Percentiles rank a stretch among this genome's conserved stretches.
These are phyloP conservation scores for Cladosporium sp. DNA, from an alignment of 2,329 filamentous ascomycete species.

Conservation along the genomic window DNA sequence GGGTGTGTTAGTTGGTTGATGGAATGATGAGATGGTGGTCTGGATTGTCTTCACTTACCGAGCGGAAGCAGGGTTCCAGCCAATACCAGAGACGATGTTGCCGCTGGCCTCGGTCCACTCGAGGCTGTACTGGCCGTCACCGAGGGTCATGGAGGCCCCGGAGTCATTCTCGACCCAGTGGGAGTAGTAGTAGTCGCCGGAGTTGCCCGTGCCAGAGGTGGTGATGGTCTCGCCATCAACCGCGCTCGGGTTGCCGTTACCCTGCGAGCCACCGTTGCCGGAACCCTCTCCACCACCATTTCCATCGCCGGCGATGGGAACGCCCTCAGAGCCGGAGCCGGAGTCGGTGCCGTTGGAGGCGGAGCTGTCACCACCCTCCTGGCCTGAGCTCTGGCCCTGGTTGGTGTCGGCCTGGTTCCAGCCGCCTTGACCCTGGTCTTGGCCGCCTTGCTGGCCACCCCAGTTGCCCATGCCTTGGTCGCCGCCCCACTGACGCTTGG, in stretches of 20 bases:
- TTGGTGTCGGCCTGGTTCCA: background rate
- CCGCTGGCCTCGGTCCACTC: conserved; percentile 43
- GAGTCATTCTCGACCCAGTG: conserved; percentile 52
- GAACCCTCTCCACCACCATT: background rate
- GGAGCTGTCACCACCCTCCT: background rate
- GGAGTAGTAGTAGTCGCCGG: conserved; percentile 57
- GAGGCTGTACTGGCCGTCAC: conserved; percentile 45
- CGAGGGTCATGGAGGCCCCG: conserved; percentile 53
- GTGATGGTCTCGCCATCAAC: conserved; percentile 6
- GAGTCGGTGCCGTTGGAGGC: background rate
- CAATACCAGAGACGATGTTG: conserved; percentile 56
- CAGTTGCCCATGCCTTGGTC: background rate
- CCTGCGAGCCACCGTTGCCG: background rate
- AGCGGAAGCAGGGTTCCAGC: conserved; percentile 51
- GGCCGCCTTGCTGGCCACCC: background rate
- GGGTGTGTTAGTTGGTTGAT: conserved; percentile 43
- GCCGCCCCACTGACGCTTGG: conserved; percentile 9
- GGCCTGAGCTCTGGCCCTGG: background rate
- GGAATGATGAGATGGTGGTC: background rate
- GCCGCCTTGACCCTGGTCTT: background rate
- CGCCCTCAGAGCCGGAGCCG: background rate
- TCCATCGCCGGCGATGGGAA: background rate
- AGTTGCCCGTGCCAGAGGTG: background rate
- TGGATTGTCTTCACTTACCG: conserved; percentile 36
- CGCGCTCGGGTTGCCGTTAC: background rate